Percentiles rank a stretch among this genome's conserved stretches.
phyloP scores from a whole-genome alignment of 2,329 filamentous ascomycete genomes.

The Boeremia exigua region DNA sequence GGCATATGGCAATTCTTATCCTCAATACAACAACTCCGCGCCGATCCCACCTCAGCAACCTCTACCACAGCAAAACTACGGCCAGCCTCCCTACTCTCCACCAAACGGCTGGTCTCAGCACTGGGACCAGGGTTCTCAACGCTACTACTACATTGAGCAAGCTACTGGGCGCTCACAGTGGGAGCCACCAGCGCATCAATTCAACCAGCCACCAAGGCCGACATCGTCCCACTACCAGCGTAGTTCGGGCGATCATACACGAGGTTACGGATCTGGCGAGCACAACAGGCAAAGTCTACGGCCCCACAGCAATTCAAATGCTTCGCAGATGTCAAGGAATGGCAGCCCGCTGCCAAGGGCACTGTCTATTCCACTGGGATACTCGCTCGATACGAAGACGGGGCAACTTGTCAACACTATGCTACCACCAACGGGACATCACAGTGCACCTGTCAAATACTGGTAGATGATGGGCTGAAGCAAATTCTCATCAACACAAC shows the following conservation, averaged over 20 bases:
- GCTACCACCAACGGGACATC: constrained; percentile 14
- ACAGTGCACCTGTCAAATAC: constrained; percentile 18
- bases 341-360: constrained; percentile 10
- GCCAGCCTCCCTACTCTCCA: constrained; percentile 25
- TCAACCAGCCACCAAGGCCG: constrained; percentile 2
- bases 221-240: constrained; percentile 9
- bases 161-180: constrained; percentile 67
- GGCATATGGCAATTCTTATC: constrained; percentile 13
- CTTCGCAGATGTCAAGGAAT: constrained; percentile 5
- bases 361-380: constrained; percentile 13
- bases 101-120: constrained; percentile 64
- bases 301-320: constrained; percentile 12
- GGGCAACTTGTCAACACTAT: constrained; percentile 18
- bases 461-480: constrained; percentile 10
- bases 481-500: not conserved
- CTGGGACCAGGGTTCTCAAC: constrained; percentile 65
- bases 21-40: constrained; percentile 11
- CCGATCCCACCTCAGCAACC: constrained; percentile 5
- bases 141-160: constrained; percentile 69
- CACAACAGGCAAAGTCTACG: constrained; percentile 3
- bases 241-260: constrained; percentile 4
- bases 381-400: constrained; percentile 16
- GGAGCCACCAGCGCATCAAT: constrained; percentile 50
- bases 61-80: constrained; percentile 13
- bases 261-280: not conserved